Evolutionary conservation across 352 stramenopile genomes (phyloP).

Genomic region (Phytophthora pluvialis): DNA sequence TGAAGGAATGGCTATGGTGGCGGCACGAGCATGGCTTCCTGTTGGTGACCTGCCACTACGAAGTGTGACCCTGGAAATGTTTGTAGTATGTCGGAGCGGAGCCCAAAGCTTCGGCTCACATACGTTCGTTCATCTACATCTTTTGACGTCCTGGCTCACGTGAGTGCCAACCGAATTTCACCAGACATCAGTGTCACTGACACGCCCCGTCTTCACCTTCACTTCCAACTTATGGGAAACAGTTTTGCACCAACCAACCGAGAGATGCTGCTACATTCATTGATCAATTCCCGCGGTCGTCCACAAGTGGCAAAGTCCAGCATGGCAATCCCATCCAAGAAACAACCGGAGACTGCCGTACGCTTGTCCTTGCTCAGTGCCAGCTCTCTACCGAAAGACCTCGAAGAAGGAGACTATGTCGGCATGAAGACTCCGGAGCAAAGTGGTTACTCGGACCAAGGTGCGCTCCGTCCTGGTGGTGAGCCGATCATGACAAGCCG

Average conservation of each 20-base stretch:
- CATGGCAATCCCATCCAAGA: constrained; percentile 20
- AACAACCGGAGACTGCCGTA: constrained; percentile 11
- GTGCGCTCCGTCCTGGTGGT: constrained; percentile 47
- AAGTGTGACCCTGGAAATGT: neutral
- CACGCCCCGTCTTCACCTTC: constrained; percentile 10
- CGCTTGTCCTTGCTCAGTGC: constrained; percentile 36
- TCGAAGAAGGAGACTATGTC: constrained; percentile 32
- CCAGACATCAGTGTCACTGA: constrained; percentile 4
- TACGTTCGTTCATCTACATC: constrained; percentile 21
- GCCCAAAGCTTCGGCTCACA: neutral
- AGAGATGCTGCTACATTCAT: constrained; percentile 10
- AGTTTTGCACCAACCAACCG: constrained; percentile 6
- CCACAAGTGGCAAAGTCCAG: constrained; percentile 14
- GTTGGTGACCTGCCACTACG: neutral
- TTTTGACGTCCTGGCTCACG: constrained; percentile 15
- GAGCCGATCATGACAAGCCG: constrained; percentile 37
- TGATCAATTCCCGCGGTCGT: constrained; percentile 21
- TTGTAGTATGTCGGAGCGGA: neutral
- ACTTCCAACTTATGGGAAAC: neutral
- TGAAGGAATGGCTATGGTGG: neutral
- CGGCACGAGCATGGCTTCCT: neutral
- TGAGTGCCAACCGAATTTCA: constrained; percentile 14
- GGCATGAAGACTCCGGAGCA: constrained; percentile 38
- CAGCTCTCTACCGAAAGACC: constrained; percentile 25
- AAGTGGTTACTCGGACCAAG: constrained; percentile 36